Evolutionary conservation across 257 asterid genomes (phyloP), one percentile per base, ranked within the genome.

Genomic region (Plantago elongata): DNA sequence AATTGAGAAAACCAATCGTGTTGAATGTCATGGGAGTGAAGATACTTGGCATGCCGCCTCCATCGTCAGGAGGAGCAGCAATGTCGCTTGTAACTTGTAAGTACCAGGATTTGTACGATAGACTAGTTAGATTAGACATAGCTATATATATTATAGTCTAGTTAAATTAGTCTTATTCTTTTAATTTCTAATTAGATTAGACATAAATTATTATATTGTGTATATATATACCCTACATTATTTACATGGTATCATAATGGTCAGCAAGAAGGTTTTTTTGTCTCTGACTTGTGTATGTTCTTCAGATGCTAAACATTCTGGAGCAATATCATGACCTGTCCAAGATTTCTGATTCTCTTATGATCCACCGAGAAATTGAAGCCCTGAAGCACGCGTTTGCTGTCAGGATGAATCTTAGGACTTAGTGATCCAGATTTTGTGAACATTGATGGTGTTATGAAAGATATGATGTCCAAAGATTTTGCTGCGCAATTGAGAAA

Each of bases 391-490:
- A 81, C 46, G 88, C 88, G 14, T 78, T 85, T 54, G 86, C 93
- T 3, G 48, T 73, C 63, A 74, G 79, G 73, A 85, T 69, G 88
- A 75, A 70, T 54, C 86, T 88, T 3, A 93, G 82, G 69, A 50
- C 86, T 88, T 3, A 93, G 82, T 0, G 96, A 88, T 80, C 96
- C 96, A 0, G 85, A 81, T 63, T 86, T 68, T 38, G 74, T 69
- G 11, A 38, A 83, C 22, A 30, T 71, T 0, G 66, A 16, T 5
- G 14, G 38, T 3, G 80, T 71, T 22, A 0, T 83, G 56, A 61
- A 45, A 5, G 85, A 69, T 54, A 88, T 83, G 93, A 64, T 83
- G 49, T 88, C 95, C 3, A 44, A 55, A 30, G 11, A 75, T 11
- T 80, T 83, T 50, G 93, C 95, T 10, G 69, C 69, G 15, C 18